phyloP scores from a whole-genome alignment of 116 monocot species.

The Phalaenopsis hybrid region DNA sequence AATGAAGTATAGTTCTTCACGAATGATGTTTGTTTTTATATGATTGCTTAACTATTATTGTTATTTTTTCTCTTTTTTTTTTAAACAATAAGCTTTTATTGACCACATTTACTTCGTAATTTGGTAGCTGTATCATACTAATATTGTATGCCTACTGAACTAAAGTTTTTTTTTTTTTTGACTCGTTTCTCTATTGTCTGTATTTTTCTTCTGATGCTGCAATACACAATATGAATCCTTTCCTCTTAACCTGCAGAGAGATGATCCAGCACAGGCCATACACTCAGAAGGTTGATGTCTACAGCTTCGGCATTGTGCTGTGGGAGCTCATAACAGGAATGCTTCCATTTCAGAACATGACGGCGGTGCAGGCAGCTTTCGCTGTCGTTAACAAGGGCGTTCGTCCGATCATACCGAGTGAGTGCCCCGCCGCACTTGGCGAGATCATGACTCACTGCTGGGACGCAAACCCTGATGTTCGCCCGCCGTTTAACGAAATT shows the following conservation, averaged over 20 bases:
- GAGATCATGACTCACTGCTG: constrained; percentile 96
- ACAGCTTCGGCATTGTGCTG: constrained; percentile 91
- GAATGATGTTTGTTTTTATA: too few species aligned
- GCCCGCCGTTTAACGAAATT: constrained; percentile 80
- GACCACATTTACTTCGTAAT: too few species aligned
- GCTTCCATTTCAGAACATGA: constrained; percentile 94
- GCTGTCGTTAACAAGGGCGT: constrained; percentile 92
- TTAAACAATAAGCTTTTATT: too few species aligned
- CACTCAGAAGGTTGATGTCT: constrained; percentile 92
- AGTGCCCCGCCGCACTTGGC: constrained; percentile 76
- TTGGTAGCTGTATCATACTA: too few species aligned
- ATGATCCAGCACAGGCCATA: constrained; percentile 99
- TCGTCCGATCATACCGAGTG: constrained; percentile 61
- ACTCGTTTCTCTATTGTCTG: too few species aligned
- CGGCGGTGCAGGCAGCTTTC: constrained; percentile 92
- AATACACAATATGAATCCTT: background rate
- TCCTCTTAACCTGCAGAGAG: constrained; percentile 43
- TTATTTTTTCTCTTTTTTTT: too few species aligned
- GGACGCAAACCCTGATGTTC: constrained; percentile 78
- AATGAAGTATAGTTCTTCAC: too few species aligned
- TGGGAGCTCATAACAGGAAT: constrained; percentile 98
- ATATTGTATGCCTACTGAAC: too few species aligned
- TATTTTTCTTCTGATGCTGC: too few species aligned
- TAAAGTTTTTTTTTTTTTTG: too few species aligned
- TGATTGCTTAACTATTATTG: too few species aligned